Conservation (phyloP, 352 stramenopile species). For the Phytophthora nicotianae region DNA sequence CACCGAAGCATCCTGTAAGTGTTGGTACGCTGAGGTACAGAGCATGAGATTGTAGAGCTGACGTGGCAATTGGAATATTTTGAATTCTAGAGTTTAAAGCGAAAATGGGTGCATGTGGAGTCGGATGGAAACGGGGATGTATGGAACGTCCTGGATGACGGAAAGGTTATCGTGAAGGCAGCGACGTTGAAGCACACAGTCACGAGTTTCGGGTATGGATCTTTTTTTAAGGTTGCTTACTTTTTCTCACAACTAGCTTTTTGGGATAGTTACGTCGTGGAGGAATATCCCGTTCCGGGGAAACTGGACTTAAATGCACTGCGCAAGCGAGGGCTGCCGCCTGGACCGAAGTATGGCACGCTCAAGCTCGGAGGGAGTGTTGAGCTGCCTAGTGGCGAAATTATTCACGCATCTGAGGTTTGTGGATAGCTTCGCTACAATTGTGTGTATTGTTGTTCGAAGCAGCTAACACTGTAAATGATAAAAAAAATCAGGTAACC, state of each 20-base stretch:
- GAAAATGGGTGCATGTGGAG: slow-evolving; percentile 59
- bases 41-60: slow-evolving; percentile 1
- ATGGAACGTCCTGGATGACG: slow-evolving; percentile 81
- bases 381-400: slow-evolving; percentile 75
- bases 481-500: slow-evolving; percentile 49
- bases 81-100: slow-evolving; percentile 45
- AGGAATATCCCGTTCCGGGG: slow-evolving; percentile 74
- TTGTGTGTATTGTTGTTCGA: not conserved
- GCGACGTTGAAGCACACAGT: slow-evolving; percentile 78
- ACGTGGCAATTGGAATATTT: not conserved
- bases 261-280: slow-evolving; percentile 68
- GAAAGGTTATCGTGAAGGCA: slow-evolving; percentile 63
- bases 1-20: slow-evolving; percentile 62
- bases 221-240: slow-evolving; percentile 1
- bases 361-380: slow-evolving; percentile 90
- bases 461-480: not conserved
- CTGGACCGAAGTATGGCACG: slow-evolving; percentile 88
- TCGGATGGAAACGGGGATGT: slow-evolving; percentile 61
- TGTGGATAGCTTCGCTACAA: not conserved
- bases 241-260: not conserved
- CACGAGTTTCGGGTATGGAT: slow-evolving; percentile 74
- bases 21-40: not conserved
- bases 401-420: slow-evolving; percentile 85
- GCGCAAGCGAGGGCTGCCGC: slow-evolving; percentile 76
- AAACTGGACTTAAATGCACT: slow-evolving; percentile 89